Percentiles rank a stretch among this genome's conserved stretches.
phyloP scores from a whole-genome alignment of 345 rosid genomes.

The Ceriops zippeliana region DNA sequence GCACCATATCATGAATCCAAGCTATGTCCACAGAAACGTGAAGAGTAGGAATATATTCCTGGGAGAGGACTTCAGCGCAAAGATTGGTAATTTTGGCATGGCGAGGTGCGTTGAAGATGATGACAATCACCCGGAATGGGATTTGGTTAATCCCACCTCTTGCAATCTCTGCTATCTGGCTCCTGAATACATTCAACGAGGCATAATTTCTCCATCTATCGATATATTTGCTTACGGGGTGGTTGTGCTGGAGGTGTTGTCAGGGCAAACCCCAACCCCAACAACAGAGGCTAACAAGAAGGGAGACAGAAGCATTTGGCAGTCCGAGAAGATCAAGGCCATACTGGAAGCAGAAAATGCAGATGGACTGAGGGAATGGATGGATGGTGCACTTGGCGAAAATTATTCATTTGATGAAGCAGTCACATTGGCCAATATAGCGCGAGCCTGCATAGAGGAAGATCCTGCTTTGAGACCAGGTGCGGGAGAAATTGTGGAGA shows the following conservation, averaged over 20 bases:
- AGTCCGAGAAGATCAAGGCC: slow-evolving; percentile 40
- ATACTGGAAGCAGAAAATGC: slow-evolving; percentile 42
- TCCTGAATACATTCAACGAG: slow-evolving; percentile 57
- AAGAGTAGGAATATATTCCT: slow-evolving; percentile 73
- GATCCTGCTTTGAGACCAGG: slow-evolving; percentile 59
- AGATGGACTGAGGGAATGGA: slow-evolving; percentile 58
- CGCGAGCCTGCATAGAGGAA: slow-evolving; percentile 63
- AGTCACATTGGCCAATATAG: slow-evolving; percentile 58
- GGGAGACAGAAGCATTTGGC: slow-evolving; percentile 37
- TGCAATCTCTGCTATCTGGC: slow-evolving; percentile 47
- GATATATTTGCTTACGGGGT: slow-evolving; percentile 76
- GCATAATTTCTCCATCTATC: slow-evolving; percentile 41
- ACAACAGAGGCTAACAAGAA: slow-evolving; percentile 35
- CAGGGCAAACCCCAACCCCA: slow-evolving; percentile 65
- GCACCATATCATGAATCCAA: slow-evolving; percentile 74
- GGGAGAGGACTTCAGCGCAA: slow-evolving; percentile 86
- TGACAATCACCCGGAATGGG: slow-evolving; percentile 19
- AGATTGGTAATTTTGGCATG: slow-evolving; percentile 77
- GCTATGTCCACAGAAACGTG: slow-evolving; percentile 65
- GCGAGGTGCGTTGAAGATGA: slow-evolving; percentile 45
- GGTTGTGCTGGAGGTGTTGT: slow-evolving; percentile 60
- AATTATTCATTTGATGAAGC: slow-evolving; percentile 67
- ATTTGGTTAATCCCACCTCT: slow-evolving; percentile 31
- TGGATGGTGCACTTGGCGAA: slow-evolving; percentile 73
- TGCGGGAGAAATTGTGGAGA: slow-evolving; percentile 73